These are phyloP conservation scores for Allium cepa DNA, from an alignment of 106 monocot genomes.

Conservation along the genomic window DNA sequence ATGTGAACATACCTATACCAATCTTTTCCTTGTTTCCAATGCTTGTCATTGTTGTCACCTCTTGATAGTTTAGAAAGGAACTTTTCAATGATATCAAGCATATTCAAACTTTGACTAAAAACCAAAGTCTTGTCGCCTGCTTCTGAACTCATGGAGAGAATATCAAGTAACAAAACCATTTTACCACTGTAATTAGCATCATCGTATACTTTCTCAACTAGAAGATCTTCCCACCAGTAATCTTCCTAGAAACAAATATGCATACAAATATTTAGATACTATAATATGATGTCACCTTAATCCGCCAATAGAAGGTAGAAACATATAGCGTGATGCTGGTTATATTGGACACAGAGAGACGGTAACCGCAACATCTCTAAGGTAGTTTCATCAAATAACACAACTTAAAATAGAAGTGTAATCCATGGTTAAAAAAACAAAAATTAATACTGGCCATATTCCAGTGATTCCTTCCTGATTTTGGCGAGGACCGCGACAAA, in stretches of 20 bases:
- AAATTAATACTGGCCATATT: too few relatives aligned
- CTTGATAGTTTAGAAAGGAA: conserved; percentile 67
- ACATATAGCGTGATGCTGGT: too few relatives aligned
- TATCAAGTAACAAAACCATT: conserved; percentile 92
- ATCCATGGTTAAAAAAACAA: too few relatives aligned
- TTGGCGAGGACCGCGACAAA: too few relatives aligned
- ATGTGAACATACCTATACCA: conserved; percentile 78
- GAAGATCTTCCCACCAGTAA: conserved; percentile 82
- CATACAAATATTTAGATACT: too few relatives aligned
- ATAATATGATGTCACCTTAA: too few relatives aligned
- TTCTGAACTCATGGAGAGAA: conserved; percentile 76
- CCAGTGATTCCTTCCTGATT: too few relatives aligned
- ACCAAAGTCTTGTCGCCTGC: conserved; percentile 87
- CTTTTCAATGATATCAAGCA: conserved; percentile 83
- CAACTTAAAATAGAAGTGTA: too few relatives aligned
- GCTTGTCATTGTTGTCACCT: conserved; percentile 57
- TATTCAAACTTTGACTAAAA: conserved; percentile 91
- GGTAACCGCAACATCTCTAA: too few relatives aligned
- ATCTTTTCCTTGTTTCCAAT: conserved; percentile 96
- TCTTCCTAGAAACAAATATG: conserved; percentile 37
- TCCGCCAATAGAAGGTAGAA: too few relatives aligned
- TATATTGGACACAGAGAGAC: too few relatives aligned
- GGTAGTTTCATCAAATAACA: too few relatives aligned
- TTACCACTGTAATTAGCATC: conserved; percentile 85
- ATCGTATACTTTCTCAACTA: conserved; percentile 68